Conservation (phyloP, 2,329 filamentous ascomycete species). For the Podosphaera fusca region DNA sequence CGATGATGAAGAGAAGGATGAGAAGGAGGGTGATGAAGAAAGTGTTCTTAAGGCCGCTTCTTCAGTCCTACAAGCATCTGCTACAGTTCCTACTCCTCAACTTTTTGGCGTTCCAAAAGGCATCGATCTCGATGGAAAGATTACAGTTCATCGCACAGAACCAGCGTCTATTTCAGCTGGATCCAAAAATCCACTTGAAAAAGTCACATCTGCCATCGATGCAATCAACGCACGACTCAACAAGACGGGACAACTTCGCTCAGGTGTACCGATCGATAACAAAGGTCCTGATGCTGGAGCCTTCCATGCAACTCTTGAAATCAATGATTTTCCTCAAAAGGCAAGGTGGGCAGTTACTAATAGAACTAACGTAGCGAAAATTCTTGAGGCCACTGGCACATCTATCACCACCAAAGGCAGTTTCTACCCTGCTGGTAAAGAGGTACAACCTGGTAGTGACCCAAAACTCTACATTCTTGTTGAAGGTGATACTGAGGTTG, state of each 20-base stretch:
- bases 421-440: constrained; percentile 66
- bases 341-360: constrained; percentile 97
- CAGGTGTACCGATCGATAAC: constrained; percentile 90
- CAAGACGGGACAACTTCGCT: constrained; percentile 69
- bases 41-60: constrained; percentile 46
- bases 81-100: constrained; percentile 14
- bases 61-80: constrained; percentile 36
- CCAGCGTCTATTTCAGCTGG: constrained; percentile 20
- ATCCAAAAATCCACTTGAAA: constrained; percentile 50
- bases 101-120: constrained; percentile 26
- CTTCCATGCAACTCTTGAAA: constrained; percentile 90
- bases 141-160: constrained; percentile 50
- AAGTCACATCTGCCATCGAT: constrained; percentile 72
- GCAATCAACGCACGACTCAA: constrained; percentile 80
- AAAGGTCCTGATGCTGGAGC: constrained; percentile 92
- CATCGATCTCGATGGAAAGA: constrained; percentile 41
- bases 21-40: constrained; percentile 44
- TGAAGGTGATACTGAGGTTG: constrained; percentile 85
- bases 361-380: constrained; percentile 93
- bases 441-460: constrained; percentile 48
- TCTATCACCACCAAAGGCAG: constrained; percentile 95
- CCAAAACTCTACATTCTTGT: constrained; percentile 97
- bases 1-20: constrained; percentile 55
- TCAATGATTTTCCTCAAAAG: constrained; percentile 98
- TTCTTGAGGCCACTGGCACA: constrained; percentile 79